Evolutionary conservation across 2,329 filamentous ascomycete species (phyloP), one percentile per base, ranked within the genome.

Genomic region (Juglanconis oblonga): DNA sequence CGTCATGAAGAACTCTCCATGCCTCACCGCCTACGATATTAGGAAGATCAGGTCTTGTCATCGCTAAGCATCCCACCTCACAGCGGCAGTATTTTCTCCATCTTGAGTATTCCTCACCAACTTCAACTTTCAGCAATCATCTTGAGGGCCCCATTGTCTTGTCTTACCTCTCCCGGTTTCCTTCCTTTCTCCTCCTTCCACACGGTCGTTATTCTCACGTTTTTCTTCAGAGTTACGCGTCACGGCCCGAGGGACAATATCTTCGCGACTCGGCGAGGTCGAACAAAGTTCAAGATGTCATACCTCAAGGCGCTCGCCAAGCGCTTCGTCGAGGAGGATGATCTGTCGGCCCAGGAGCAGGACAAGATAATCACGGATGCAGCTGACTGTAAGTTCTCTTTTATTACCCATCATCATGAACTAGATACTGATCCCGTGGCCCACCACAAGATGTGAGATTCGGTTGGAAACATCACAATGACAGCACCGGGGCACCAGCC

Each of bases 301-400:
- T 55, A 61, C 51, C 55, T 63, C n/a, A 52, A 55, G 52, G 52
- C 49, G 51, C 61, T 63, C 38, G 61, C 61, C 5, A 53, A 61
- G 51, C 61, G 61, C 58, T 63, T 54, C 38, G 58, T 63, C 40
- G 61, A 62, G 33, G 50, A 56, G 48, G 61, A 63, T 44, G 58
- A 51, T n/a, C 52, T 63, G n/a, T 61, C 61, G 10, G 24, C 38
- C 0, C 51, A 63, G 17, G 61, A 63, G 36, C 58, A 61, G 50
- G 53, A 61, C 54, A 61, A 63, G 51, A 58, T 63, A 29, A 52
- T 59, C 24, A 29, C 51, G 10, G 55, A 61, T 31, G 61, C 61
- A 13, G 55, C 58, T 36, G 55, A 55, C 8, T 63, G 61, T 63
- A 45, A 52, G 58, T 51, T n/a, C 7, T 13, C 3, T 2, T 6